Evolutionary conservation across 2,329 filamentous ascomycete genomes (phyloP).

Genomic region (Grosmannia serpens): DNA sequence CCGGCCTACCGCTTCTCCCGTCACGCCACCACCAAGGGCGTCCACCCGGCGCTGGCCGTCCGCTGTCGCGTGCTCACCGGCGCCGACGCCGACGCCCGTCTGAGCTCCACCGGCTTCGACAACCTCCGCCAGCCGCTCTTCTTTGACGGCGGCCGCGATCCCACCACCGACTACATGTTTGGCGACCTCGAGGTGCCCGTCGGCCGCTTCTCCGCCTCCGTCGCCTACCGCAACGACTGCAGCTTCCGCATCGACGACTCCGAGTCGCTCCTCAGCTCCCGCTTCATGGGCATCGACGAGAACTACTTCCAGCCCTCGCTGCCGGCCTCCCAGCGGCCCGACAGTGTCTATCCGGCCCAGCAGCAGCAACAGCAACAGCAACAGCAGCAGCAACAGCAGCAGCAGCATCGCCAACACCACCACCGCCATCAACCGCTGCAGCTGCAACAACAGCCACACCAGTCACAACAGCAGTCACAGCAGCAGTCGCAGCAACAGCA

Average conservation of each 20-base stretch:
- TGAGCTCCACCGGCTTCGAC: slow-evolving; percentile 47
- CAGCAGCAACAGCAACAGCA: neutral
- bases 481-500: neutral
- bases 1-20: slow-evolving; percentile 77
- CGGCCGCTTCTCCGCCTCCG: slow-evolving; percentile 69
- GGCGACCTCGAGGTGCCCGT: slow-evolving; percentile 77
- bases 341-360: slow-evolving; percentile 8
- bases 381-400: neutral
- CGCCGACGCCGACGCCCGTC: slow-evolving; percentile 24
- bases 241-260: slow-evolving; percentile 87
- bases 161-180: slow-evolving; percentile 68
- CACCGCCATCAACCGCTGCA: neutral
- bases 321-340: slow-evolving; percentile 28
- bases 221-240: slow-evolving; percentile 78
- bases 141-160: slow-evolving; percentile 40
- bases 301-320: slow-evolving; percentile 75
- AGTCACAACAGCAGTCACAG: neutral
- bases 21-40: slow-evolving; percentile 60
- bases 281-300: slow-evolving; percentile 86
- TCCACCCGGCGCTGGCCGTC: slow-evolving; percentile 56
- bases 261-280: slow-evolving; percentile 80
- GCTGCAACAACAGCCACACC: neutral
- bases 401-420: neutral
- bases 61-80: slow-evolving; percentile 68
- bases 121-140: slow-evolving; percentile 60